Evolutionary conservation across 2,329 filamentous ascomycete genomes (phyloP).

Genomic region (Apiospora rasikravindrae): DNA sequence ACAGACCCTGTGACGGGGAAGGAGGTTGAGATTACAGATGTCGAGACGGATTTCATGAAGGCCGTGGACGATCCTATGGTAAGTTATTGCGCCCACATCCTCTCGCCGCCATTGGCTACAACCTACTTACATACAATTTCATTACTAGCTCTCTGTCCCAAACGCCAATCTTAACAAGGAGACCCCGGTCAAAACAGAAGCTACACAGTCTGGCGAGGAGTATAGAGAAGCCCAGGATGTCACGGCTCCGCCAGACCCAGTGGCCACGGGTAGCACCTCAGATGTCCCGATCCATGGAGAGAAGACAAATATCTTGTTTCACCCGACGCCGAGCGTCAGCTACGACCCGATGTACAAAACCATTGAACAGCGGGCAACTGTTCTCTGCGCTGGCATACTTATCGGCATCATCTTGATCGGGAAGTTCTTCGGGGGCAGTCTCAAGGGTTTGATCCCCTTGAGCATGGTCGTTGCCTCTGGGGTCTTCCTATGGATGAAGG

Average conservation of each 20-base stretch:
- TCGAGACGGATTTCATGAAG: conserved; percentile 71
- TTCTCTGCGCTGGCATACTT: conserved; percentile 73
- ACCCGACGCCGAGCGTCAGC: conserved; percentile 87
- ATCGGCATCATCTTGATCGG: conserved; percentile 77
- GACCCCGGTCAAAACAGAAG: conserved; percentile 73
- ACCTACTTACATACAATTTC: not conserved
- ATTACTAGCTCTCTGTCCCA: conserved; percentile 73
- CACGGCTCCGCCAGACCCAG: conserved; percentile 86
- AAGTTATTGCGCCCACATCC: conserved; percentile 51
- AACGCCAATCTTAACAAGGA: conserved; percentile 85
- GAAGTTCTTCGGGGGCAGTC: conserved; percentile 76
- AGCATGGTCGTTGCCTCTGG: conserved; percentile 74
- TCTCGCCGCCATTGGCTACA: too few species aligned
- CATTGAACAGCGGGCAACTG: conserved; percentile 76
- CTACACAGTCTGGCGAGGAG: conserved; percentile 74
- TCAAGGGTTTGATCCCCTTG: conserved; percentile 78
- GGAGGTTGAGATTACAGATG: conserved; percentile 85
- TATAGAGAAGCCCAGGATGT: conserved; percentile 88
- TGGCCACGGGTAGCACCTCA: conserved; percentile 80
- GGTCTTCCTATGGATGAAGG: conserved; percentile 89
- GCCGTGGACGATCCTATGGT: conserved; percentile 69
- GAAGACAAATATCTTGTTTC: conserved; percentile 95
- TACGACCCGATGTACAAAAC: conserved; percentile 86
- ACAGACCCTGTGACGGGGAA: conserved; percentile 89
- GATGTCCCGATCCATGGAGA: conserved; percentile 96